phyloP scores from a whole-genome alignment of 1,284 basidiomycete genomes.

The Tilletia caries region DNA sequence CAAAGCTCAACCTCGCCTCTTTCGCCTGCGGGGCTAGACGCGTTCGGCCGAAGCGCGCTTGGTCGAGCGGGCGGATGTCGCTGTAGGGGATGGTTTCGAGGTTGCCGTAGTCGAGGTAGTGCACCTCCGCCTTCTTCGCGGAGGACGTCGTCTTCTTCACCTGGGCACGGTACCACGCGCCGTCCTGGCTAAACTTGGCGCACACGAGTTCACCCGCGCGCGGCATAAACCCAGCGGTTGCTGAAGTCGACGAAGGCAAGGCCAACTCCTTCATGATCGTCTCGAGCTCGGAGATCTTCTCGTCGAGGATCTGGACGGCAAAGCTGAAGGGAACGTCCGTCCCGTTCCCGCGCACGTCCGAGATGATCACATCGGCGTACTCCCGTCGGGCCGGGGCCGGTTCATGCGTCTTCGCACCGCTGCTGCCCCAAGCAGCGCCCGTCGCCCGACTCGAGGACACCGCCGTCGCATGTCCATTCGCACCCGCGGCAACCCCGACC shows the following conservation, averaged over 20 bases:
- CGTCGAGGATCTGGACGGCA: constrained; percentile 72
- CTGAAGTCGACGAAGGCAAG: constrained; percentile 68
- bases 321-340: constrained; percentile 73
- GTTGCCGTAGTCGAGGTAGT: constrained; percentile 46
- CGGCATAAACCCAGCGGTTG: constrained; percentile 65
- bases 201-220: constrained; percentile 78
- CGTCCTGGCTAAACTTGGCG: constrained; percentile 59
- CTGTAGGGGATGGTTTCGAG: constrained; percentile 32
- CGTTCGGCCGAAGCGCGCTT: constrained; percentile 31
- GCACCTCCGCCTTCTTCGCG: constrained; percentile 31
- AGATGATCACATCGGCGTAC: constrained; percentile 87
- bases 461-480: constrained; percentile 22
- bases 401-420: constrained; percentile 4
- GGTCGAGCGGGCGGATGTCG: constrained; percentile 38
- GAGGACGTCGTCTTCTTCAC: constrained; percentile 30
- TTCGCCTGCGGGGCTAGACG: constrained; percentile 32
- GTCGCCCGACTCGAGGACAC: constrained; percentile 14
- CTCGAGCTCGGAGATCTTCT: constrained; percentile 64
- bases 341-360: constrained; percentile 69
- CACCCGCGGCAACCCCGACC: too few relatives aligned
- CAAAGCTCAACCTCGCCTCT: constrained; percentile 41
- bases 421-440: background rate
- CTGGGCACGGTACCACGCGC: constrained; percentile 45
- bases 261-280: constrained; percentile 91
- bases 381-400: constrained; percentile 60